Conservation (phyloP, 1,284 basidiomycete genomes). For the Melampsora medusae region DNA sequence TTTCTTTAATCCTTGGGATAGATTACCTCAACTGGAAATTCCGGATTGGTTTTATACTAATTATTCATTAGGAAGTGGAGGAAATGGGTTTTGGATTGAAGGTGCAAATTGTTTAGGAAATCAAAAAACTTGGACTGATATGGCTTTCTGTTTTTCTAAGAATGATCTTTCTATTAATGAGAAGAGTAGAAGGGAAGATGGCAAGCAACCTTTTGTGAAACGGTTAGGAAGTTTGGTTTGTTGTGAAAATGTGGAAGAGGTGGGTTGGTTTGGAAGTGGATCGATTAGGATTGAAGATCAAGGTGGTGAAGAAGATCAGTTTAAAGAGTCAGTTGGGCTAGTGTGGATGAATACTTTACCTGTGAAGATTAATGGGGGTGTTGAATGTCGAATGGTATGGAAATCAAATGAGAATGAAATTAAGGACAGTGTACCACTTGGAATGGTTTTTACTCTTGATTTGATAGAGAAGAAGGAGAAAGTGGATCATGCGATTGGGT, state of each 20-base stretch:
- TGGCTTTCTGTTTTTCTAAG: constrained; percentile 35
- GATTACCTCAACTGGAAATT: background rate
- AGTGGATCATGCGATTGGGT: no score
- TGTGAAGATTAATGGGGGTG: background rate
- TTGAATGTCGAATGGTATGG: constrained; percentile 38
- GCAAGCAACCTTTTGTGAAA: background rate
- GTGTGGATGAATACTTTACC: constrained; percentile 42
- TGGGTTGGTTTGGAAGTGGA: constrained; percentile 40
- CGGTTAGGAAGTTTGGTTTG: constrained; percentile 9
- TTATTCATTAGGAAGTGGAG: constrained; percentile 38
- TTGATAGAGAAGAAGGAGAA: no score
- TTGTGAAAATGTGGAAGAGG: constrained; percentile 23
- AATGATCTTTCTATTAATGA: constrained; percentile 28
- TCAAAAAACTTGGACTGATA: constrained; percentile 18
- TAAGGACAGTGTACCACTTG: background rate
- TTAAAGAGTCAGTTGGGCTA: background rate
- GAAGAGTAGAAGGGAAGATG: background rate
- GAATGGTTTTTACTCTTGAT: constrained; percentile 8
- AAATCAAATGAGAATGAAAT: constrained; percentile 5
- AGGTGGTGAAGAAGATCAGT: background rate
- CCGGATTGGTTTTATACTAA: constrained; percentile 30
- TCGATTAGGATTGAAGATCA: constrained; percentile 14
- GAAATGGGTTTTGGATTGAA: constrained; percentile 27
- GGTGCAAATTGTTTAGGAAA: constrained; percentile 12
- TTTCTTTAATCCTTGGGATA: background rate